Evolutionary conservation across 345 rosid genomes (phyloP), one percentile per base, ranked within the genome.

Genomic region (Linum lewisii): DNA sequence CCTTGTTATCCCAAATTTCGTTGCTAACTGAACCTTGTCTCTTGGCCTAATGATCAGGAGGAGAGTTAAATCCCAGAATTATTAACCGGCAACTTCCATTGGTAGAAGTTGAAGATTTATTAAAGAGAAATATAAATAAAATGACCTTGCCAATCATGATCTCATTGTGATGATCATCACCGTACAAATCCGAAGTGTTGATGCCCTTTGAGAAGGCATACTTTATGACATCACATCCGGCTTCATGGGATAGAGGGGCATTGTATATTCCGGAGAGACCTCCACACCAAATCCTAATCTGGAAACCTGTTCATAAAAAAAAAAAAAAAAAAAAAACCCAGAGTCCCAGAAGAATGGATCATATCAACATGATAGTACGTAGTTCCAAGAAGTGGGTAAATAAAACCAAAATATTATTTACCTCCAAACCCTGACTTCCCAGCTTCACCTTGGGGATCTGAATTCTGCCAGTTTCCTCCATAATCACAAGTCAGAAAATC

Each of bases 281-380:
- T 2, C 5, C 79, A n/a, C 88, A 80, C 81, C 83, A 56, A 77
- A 72, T 19, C 85, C 85, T 65, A 75, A 58, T 62, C 67, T 75
- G 2, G 78, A 78, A 26, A 79, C 78, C 82, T 80, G 62, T 23
- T 42, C 16, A 52, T 53, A 26, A 23, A 47, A 20, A 13, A 9
- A 13, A 10, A 9, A 34, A 4, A 4, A 34, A 34, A 9, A 4
- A 34, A 34, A 34, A 34, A 4, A 34, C 4, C 38, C 9, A 34
- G 38, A 4, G 38, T 34, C n/a, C n/a, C n/a, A n/a, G n/a, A n/a
- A n/a, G n/a, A n/a, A n/a, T n/a, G n/a, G n/a, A n/a, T n/a, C n/a
- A n/a, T n/a, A n/a, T n/a, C n/a, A n/a, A n/a, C n/a, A n/a, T n/a
- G n/a, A n/a, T n/a, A n/a, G n/a, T n/a, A n/a, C n/a, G n/a, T n/a